Conservation (phyloP, 1,284 basidiomycete species). For the Stygiomarasmius scandens region DNA sequence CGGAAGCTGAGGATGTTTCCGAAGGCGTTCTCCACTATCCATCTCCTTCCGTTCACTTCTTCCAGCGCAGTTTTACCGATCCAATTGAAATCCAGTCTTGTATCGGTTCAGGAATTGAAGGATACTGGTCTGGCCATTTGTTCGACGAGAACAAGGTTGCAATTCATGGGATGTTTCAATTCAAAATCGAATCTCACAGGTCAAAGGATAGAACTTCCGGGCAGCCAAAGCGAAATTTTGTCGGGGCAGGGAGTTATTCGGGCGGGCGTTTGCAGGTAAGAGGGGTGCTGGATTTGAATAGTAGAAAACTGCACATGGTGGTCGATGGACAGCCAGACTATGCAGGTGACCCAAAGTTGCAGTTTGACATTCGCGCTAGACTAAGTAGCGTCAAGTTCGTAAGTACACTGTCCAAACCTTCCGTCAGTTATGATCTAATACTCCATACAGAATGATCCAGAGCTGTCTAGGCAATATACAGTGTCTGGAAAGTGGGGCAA, state of each 20-base stretch:
- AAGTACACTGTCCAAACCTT: no score
- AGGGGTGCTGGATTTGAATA: neutral
- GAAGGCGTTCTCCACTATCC: neutral
- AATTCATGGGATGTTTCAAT: conserved; percentile 6
- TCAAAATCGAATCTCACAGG: conserved; percentile 4
- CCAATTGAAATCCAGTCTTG: conserved; percentile 4
- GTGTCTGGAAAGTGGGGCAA: conserved; percentile 7
- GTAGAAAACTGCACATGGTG: neutral
- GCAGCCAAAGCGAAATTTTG: neutral
- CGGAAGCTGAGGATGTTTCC: neutral
- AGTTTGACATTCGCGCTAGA: no score
- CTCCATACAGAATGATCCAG: no score
- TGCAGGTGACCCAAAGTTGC: neutral
- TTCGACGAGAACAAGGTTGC: neutral
- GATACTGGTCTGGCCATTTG: conserved; percentile 13
- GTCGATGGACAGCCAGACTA: conserved; percentile 1
- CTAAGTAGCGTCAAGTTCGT: no score
- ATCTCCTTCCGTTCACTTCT: neutral
- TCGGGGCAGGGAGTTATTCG: conserved; percentile 6
- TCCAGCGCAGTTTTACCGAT: neutral
- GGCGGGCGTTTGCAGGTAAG: conserved; percentile 2
- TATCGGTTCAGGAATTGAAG: conserved; percentile 3
- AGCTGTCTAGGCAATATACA: neutral
- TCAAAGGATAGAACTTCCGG: neutral
- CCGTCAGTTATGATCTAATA: no score